Evolutionary conservation across 108 stramenopile species (phyloP).

Genomic region (Cyclotella atomus): DNA sequence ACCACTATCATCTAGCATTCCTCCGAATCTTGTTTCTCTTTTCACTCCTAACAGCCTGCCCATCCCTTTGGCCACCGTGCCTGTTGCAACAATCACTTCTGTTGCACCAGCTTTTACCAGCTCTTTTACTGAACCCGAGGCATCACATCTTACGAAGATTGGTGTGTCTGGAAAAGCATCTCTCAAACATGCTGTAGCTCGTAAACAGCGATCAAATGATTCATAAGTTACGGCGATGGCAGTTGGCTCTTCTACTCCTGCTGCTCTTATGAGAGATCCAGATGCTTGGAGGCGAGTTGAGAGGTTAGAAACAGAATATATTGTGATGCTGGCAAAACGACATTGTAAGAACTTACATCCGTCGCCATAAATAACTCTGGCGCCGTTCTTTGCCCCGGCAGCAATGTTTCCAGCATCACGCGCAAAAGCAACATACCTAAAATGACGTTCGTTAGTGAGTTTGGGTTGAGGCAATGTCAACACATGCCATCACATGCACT

Average conservation of each 20-base stretch:
- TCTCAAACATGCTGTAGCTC: constrained; percentile 57
- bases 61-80: constrained; percentile 44
- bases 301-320: no score
- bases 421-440: constrained; percentile 58
- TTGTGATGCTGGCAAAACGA: no score
- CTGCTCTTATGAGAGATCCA: constrained; percentile 57
- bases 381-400: constrained; percentile 54
- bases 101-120: constrained; percentile 70
- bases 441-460: neutral
- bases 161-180: constrained; percentile 68
- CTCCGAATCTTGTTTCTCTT: constrained; percentile 33
- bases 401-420: constrained; percentile 59
- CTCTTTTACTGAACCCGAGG: constrained; percentile 30
- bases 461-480: neutral
- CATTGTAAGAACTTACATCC: constrained; percentile 27
- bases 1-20: constrained; percentile 23
- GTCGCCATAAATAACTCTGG: constrained; percentile 73
- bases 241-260: constrained; percentile 65
- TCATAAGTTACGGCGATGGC: constrained; percentile 66
- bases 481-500: neutral
- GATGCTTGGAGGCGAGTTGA: no score
- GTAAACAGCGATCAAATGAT: constrained; percentile 48
- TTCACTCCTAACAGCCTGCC: constrained; percentile 39
- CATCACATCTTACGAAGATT: constrained; percentile 65
- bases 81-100: constrained; percentile 58